A percentile compares a stretch with the other conserved stretches of the same genome.
These are phyloP conservation scores for Starmerella davenportii DNA, from an alignment of 805 yeast genomes.

Conservation along the genomic window DNA sequence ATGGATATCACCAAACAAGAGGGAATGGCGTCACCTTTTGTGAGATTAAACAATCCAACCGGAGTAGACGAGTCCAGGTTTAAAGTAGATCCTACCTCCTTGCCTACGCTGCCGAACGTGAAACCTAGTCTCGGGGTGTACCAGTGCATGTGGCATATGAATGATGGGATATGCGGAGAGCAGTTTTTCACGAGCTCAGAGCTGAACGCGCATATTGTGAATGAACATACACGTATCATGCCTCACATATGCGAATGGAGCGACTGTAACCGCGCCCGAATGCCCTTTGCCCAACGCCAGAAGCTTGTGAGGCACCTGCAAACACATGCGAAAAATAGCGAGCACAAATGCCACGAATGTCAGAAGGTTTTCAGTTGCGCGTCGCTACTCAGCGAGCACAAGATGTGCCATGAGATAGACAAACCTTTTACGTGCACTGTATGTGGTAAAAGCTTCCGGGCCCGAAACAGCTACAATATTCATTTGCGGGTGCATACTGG, in stretches of 20 bases:
- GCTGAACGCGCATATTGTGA: constrained; percentile 52
- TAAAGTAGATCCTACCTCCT: constrained; percentile 7
- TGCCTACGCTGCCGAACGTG: constrained; percentile 7
- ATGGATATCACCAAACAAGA: not conserved
- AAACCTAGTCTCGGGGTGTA: not conserved
- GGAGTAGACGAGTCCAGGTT: not conserved
- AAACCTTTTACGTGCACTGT: constrained; percentile 58
- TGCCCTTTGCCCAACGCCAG: constrained; percentile 63
- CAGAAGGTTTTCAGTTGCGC: constrained; percentile 58
- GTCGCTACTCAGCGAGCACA: constrained; percentile 60
- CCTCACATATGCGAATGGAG: constrained; percentile 60
- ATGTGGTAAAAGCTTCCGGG: constrained; percentile 67
- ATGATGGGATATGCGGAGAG: constrained; percentile 30
- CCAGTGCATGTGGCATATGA: constrained; percentile 10
- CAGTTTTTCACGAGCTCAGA: constrained; percentile 37
- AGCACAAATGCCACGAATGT: constrained; percentile 56
- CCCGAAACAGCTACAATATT: constrained; percentile 63
- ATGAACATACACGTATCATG: constrained; percentile 51
- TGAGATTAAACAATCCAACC: not conserved
- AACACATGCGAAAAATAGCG: constrained; percentile 72
- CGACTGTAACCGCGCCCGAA: constrained; percentile 46
- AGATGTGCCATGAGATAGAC: constrained; percentile 75
- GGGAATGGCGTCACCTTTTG: not conserved
- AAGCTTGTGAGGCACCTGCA: constrained; percentile 73
- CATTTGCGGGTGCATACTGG: constrained; percentile 82